Percentiles rank a stretch among this genome's conserved stretches.
These are phyloP conservation scores for Magnaporthiopsis incrustans DNA, from an alignment of 2,329 filamentous ascomycete genomes.

Conservation along the genomic window DNA sequence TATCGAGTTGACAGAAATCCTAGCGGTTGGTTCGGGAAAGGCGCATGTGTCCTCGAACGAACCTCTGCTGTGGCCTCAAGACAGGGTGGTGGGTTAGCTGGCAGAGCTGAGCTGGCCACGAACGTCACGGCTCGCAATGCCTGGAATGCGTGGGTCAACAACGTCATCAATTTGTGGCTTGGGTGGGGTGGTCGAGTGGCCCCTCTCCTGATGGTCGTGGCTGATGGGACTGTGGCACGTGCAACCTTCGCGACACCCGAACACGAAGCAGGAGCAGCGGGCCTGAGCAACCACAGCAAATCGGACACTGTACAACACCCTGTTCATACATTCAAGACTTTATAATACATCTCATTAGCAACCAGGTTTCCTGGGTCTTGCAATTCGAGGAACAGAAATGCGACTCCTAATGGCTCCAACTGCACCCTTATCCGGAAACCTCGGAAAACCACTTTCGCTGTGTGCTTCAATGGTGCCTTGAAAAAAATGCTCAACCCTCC, in stretches of 20 bases:
- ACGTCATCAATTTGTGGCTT: conserved; percentile 3
- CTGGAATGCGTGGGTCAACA: conserved; percentile 1
- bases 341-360: neutral
- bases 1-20: neutral
- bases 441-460: too few relatives aligned
- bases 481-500: neutral
- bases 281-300: neutral
- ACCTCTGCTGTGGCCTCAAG: neutral
- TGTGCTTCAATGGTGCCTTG: too few relatives aligned
- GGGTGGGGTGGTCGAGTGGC: neutral
- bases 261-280: neutral
- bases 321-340: neutral
- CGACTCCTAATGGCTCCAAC: too few relatives aligned
- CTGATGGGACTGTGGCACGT: neutral
- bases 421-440: too few relatives aligned
- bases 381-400: too few relatives aligned
- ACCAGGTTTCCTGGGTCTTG: neutral
- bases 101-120: conserved; percentile 1
- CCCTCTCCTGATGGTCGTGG: neutral
- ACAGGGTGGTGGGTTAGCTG: neutral
- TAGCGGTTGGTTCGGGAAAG: too few relatives aligned
- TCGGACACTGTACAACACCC: neutral
- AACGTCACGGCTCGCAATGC: neutral
- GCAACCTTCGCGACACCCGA: neutral
- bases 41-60: conserved; percentile 1